Conservation (phyloP, 179 eudicot species). For the Silene noctiflora region DNA sequence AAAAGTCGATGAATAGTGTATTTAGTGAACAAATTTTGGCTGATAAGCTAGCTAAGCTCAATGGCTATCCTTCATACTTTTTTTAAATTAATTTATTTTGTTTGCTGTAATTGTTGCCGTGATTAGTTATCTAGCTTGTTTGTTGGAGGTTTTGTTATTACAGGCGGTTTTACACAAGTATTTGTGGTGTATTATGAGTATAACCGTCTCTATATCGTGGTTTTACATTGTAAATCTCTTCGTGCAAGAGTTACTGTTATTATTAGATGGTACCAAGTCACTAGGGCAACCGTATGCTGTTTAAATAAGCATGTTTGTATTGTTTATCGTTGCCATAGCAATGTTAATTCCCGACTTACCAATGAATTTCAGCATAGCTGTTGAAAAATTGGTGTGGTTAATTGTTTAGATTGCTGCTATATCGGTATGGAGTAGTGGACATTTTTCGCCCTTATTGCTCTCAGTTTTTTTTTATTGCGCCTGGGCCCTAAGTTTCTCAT, state of each 20-base stretch:
- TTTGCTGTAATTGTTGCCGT: background rate
- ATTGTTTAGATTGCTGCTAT: too few relatives aligned
- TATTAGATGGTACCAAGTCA: too few relatives aligned
- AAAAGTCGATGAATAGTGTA: constrained; percentile 68
- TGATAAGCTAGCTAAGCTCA: constrained; percentile 97
- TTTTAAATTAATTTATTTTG: background rate
- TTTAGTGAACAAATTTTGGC: constrained; percentile 81
- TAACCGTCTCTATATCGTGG: background rate
- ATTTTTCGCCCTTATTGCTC: too few relatives aligned
- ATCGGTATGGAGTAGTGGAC: too few relatives aligned
- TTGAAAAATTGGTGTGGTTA: too few relatives aligned
- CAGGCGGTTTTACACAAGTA: background rate
- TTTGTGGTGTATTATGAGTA: background rate
- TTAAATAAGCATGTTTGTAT: too few relatives aligned
- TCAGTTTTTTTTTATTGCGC: too few relatives aligned
- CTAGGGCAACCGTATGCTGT: too few relatives aligned
- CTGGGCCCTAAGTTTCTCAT: too few relatives aligned
- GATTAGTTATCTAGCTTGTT: background rate
- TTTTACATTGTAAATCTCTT: background rate
- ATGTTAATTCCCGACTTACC: too few relatives aligned
- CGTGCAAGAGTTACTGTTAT: background rate
- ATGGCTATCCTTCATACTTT: constrained; percentile 88
- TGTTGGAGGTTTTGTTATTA: background rate
- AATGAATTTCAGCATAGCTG: too few relatives aligned
- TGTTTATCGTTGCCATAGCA: too few relatives aligned